Percentiles rank a stretch among this genome's conserved stretches.
These are phyloP conservation scores for Cunninghamia lanceolata DNA, from an alignment of 75 land plant species.

Conservation along the genomic window DNA sequence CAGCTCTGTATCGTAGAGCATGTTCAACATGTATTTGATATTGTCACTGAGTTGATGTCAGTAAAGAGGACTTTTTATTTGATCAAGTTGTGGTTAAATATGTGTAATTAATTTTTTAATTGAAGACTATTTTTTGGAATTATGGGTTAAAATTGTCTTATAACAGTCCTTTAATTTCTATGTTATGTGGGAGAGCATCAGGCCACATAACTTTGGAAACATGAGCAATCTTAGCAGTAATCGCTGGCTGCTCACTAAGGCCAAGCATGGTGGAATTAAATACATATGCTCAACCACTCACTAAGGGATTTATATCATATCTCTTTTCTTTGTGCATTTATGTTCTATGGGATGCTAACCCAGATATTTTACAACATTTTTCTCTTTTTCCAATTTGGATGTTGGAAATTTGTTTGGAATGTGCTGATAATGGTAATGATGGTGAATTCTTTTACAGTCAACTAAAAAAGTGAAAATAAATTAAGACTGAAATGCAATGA, in stretches of 20 bases:
- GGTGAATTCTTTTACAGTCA: neutral
- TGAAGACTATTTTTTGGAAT: neutral
- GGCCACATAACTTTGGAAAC: neutral
- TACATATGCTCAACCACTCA: neutral
- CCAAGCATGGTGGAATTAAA: neutral
- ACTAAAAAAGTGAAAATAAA: neutral
- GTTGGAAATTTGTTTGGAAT: neutral
- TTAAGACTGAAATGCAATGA: neutral
- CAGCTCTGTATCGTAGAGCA: neutral
- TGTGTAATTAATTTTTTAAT: neutral
- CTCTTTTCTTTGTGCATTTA: neutral
- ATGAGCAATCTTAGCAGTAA: neutral
- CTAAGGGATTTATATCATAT: neutral
- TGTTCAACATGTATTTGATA: neutral
- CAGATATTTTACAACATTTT: neutral
- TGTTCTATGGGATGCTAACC: neutral
- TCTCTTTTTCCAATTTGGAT: neutral
- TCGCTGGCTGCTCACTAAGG: neutral
- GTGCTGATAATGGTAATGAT: neutral
- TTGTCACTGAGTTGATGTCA: neutral
- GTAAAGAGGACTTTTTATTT: neutral
- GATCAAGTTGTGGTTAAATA: neutral
- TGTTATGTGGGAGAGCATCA: neutral
- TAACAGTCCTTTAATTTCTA: no score
- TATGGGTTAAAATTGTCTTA: no score